Evolutionary conservation across 1,284 basidiomycete genomes (phyloP), one percentile per base, ranked within the genome.

Genomic region (Meripilus lineatus): DNA sequence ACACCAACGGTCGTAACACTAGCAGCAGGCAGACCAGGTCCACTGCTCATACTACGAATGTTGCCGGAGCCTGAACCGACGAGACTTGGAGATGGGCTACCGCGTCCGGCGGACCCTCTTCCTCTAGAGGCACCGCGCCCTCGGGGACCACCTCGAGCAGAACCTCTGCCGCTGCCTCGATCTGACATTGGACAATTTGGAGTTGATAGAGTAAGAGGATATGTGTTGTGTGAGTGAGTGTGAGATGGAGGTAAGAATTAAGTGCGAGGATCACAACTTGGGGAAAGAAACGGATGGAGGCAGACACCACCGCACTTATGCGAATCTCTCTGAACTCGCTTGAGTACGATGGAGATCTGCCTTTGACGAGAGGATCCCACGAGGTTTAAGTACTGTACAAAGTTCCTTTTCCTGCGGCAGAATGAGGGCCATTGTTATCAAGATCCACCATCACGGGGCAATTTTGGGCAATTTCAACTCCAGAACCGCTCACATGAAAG

Each of bases 1-100:
- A 88, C 82, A 23, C 84, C 85, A 38, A 84, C 65, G 13, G 71
- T 68, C 4, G 55, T 55, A 23, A 85, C 68, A 56, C 82, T 81
- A 14, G 58, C 50, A 21, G 45, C 33, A 50, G 8, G 53, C 33
- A n/a, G 53, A 49, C 2, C 54, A 42, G 62, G 18, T 7, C 7
- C 34, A 21, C 15, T 13, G 20, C 32, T n/a, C 5, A 15, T 24
- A 5, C 46, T 17, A 21, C 17, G n/a, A 34, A 8, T 7, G 24
- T 28, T 24, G 35, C 41, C 41, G n/a, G 40, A 35, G n/a, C 46
- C 46, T 15, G 40, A 35, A 26, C 46, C 46, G 17, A 40, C 11
- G 15, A 23, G 17, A n/a, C 18, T 20, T 32, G 43, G 33, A 38
- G 39, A 20, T 18, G 40, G 45, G 39, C 26, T 40, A 38, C 41